Percentiles rank a stretch among this genome's conserved stretches.
Evolutionary conservation across 768 basidiomycete species (phyloP).

Genomic region (Tylopilus plumbeoviolaceoides): DNA sequence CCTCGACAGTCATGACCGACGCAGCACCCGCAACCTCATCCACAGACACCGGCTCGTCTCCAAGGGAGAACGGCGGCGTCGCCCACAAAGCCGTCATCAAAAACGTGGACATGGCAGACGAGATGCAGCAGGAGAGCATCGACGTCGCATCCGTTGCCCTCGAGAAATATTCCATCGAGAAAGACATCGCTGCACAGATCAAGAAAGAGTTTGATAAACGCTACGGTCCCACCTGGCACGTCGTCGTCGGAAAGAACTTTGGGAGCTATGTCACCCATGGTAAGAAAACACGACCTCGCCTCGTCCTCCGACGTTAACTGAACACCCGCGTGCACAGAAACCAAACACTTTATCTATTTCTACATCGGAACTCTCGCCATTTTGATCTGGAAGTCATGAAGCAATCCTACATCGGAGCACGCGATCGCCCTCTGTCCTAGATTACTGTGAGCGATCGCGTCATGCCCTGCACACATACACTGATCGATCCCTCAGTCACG

Average conservation of each 20-base stretch:
- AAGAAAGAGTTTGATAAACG: slow-evolving; percentile 97
- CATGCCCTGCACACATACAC: background rate
- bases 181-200: slow-evolving; percentile 96
- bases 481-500: slow-evolving; percentile 12
- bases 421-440: slow-evolving; percentile 13
- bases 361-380: slow-evolving; percentile 91
- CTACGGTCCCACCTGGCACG: slow-evolving; percentile 96
- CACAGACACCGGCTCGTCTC: slow-evolving; percentile 46
- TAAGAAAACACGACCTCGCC: background rate
- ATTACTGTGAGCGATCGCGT: slow-evolving; percentile 20
- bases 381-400: slow-evolving; percentile 91
- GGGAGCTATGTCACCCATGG: slow-evolving; percentile 98
- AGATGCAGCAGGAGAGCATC: slow-evolving; percentile 93
- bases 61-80: slow-evolving; percentile 35
- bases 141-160: slow-evolving; percentile 83
- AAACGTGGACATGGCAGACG: slow-evolving; percentile 94
- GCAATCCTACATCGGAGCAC: background rate
- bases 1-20: slow-evolving; percentile 44
- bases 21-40: slow-evolving; percentile 57
- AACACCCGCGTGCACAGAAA: slow-evolving; percentile 53
- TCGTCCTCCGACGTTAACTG: slow-evolving; percentile 4
- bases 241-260: slow-evolving; percentile 98
- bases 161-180: slow-evolving; percentile 92
- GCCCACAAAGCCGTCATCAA: slow-evolving; percentile 87
- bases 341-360: slow-evolving; percentile 98